Evolutionary conservation across 306 rosid species (phyloP).

Genomic region (Casuarina glauca): DNA sequence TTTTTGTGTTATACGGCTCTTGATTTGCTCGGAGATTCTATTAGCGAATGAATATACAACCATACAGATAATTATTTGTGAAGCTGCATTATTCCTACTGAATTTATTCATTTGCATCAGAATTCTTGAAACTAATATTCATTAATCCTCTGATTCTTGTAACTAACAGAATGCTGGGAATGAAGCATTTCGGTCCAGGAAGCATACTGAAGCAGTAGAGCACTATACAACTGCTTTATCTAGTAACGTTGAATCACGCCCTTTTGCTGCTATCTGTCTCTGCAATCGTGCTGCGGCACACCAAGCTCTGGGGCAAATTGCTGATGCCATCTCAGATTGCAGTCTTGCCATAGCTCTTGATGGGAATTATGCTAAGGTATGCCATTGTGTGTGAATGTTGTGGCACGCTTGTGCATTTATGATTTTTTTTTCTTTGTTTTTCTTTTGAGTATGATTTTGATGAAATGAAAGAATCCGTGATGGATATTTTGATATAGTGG

Average conservation of each 20-base stretch:
- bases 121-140: constrained; percentile 31
- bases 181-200: constrained; percentile 67
- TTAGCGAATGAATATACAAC: neutral
- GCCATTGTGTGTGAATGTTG: constrained; percentile 15
- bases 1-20: neutral
- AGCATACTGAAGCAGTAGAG: constrained; percentile 70
- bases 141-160: constrained; percentile 22
- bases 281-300: constrained; percentile 95
- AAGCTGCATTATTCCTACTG: neutral
- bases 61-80: neutral
- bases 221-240: constrained; percentile 81
- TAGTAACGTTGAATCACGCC: constrained; percentile 64
- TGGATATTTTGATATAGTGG: neutral
- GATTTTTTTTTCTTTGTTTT: neutral
- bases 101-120: neutral
- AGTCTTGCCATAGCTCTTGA: constrained; percentile 85
- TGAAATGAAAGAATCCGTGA: neutral
- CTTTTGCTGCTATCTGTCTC: constrained; percentile 82
- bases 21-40: neutral
- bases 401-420: neutral
- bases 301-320: constrained; percentile 85
- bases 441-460: neutral
- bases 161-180: constrained; percentile 75
- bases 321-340: constrained; percentile 94
- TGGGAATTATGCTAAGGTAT: constrained; percentile 82